Conservation (phyloP, 371 early-diverging fungal genomes). For the Batkoa obscura region DNA sequence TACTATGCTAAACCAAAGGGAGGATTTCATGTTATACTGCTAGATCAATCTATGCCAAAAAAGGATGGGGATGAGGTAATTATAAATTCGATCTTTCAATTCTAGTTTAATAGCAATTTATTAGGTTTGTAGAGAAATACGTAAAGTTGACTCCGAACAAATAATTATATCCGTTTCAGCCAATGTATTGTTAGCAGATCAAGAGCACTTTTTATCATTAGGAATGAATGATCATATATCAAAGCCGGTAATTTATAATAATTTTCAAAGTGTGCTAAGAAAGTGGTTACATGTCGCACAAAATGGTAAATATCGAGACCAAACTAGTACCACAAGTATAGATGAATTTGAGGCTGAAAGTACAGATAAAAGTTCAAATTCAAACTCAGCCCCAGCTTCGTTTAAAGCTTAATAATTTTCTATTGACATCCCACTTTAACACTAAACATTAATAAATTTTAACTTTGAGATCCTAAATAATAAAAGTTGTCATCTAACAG, state of each 20-base stretch:
- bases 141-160: not conserved
- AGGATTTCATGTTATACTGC: not conserved
- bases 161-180: not conserved
- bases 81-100: not conserved
- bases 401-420: too few species aligned
- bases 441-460: too few species aligned
- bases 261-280: not conserved
- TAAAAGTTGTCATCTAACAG: too few species aligned
- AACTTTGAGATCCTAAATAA: too few species aligned
- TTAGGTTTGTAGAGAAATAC: not conserved
- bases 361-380: too few species aligned
- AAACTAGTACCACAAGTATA: too few species aligned
- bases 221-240: conserved; percentile 1
- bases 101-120: not conserved
- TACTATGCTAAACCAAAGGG: not conserved
- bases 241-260: not conserved
- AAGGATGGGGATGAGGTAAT: conserved; percentile 3
- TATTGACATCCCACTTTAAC: too few species aligned
- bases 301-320: too few species aligned
- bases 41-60: conserved; percentile 2
- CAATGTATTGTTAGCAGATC: not conserved
- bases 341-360: too few species aligned
- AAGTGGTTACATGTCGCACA: not conserved
- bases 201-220: not conserved
- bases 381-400: too few species aligned